phyloP scores from a whole-genome alignment of 2,329 filamentous ascomycete species.

The Cladophialophora chaetospira region DNA sequence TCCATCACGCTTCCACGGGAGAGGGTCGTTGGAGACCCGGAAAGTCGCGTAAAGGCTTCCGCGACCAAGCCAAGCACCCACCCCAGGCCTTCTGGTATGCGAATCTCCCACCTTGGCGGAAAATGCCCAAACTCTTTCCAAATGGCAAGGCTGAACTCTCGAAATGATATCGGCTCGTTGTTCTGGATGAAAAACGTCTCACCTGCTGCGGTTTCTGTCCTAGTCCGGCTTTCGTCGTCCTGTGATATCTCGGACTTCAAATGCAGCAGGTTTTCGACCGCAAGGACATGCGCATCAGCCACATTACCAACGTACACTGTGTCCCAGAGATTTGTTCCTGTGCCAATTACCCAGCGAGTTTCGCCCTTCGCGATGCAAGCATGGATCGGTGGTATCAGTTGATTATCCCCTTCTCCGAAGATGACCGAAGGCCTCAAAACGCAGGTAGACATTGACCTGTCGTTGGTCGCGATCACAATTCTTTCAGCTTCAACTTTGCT shows the following conservation, averaged over 20 bases:
- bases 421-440: slow-evolving; percentile 48
- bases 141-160: slow-evolving; percentile 47
- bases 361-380: slow-evolving; percentile 48
- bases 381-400: slow-evolving; percentile 47
- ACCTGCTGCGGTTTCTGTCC: slow-evolving; percentile 39
- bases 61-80: slow-evolving; percentile 50
- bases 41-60: slow-evolving; percentile 52
- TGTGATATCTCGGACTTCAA: slow-evolving; percentile 35
- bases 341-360: slow-evolving; percentile 46
- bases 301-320: slow-evolving; percentile 48
- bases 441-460: slow-evolving; percentile 40
- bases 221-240: slow-evolving; percentile 2
- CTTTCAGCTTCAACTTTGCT: slow-evolving; percentile 47
- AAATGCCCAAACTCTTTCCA: slow-evolving; percentile 56
- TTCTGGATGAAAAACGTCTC: slow-evolving; percentile 52
- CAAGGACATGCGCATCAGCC: slow-evolving; percentile 49
- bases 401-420: slow-evolving; percentile 47
- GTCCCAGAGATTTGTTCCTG: slow-evolving; percentile 48
- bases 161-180: slow-evolving; percentile 49
- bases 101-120: slow-evolving; percentile 49
- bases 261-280: slow-evolving; percentile 46
- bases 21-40: slow-evolving; percentile 49
- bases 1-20: slow-evolving; percentile 59
- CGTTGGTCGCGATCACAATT: slow-evolving; percentile 44
- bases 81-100: slow-evolving; percentile 52